Evolutionary conservation across 345 rosid species (phyloP), one percentile per base, ranked within the genome.

Genomic region (Pelargonium nanum): DNA sequence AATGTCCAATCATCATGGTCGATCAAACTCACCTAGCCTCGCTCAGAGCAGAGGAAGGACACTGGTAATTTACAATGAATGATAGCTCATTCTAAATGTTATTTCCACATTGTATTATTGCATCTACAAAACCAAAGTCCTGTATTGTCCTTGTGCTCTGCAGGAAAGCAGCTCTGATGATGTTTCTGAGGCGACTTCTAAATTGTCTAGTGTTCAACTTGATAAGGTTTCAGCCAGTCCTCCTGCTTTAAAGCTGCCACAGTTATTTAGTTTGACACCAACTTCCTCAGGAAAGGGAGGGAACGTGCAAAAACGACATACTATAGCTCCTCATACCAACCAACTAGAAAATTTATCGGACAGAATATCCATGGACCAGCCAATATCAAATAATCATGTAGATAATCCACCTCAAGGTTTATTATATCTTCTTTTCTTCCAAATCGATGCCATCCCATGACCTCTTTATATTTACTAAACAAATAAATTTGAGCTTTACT

Each of bases 161-260:
- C 82, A 89, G 99, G 99, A 89, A 72, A 80, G 83, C 68, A 74
- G 74, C 72, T 75, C 94, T 12, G 83, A 72, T 65, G 93, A 86
- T 74, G 73, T 80, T 57, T 73, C 81, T 57, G 99, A 87, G 64
- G 60, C 84, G 72, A 83, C 85, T 65, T 81, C 91, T 19, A 77
- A 76, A 68, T 72, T 90, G 82, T 87, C 96, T 55, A 61, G 66
- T 48, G 68, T 90, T 75, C 97, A 86, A 75, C 78, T 87, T 68
- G 97, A 87, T 61, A 89, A 87, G 71, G 81, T 72, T 64, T 83
- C 91, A 53, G 81, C 87, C 40, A 79, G 84, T 59, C 70, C 92
- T 60, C 80, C 86, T 30, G 79, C 99, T 25, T 68, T 93, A 74
- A 93, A 87, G 76, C 88, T 93, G 28, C 99, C 99, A 22, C 96